These are phyloP conservation scores for Rhizopus arrhizus DNA, from an alignment of 371 early-diverging fungal genomes.

Conservation along the genomic window DNA sequence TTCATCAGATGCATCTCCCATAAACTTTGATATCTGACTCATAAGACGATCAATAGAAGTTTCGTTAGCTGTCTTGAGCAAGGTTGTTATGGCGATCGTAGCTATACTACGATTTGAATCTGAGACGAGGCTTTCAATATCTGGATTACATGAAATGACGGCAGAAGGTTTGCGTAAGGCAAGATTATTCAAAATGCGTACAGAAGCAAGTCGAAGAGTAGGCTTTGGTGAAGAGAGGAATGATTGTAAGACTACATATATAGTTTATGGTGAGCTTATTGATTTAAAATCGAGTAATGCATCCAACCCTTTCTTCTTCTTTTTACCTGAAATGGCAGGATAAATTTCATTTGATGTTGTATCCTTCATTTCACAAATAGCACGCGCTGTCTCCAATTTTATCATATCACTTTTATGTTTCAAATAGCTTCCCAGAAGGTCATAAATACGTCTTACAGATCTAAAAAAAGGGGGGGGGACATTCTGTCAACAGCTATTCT, in stretches of 20 bases:
- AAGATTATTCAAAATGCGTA: constrained; percentile 89
- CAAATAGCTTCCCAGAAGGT: constrained; percentile 81
- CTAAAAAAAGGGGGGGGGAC: constrained; percentile 26
- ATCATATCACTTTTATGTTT: constrained; percentile 95
- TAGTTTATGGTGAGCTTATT: too few species aligned
- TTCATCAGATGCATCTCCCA: constrained; percentile 95
- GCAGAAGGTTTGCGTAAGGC: constrained; percentile 85
- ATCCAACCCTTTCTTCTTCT: too few species aligned
- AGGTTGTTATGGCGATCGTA: constrained; percentile 96
- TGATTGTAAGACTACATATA: constrained; percentile 71
- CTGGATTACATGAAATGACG: constrained; percentile 90
- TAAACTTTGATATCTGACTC: constrained; percentile 94
- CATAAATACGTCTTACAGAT: constrained; percentile 57
- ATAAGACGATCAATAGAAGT: constrained; percentile 93
- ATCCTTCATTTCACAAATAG: constrained; percentile 84
- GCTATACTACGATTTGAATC: constrained; percentile 95
- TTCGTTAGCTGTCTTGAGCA: constrained; percentile 97
- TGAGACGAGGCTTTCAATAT: constrained; percentile 94
- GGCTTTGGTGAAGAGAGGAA: constrained; percentile 89
- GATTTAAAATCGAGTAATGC: too few species aligned
- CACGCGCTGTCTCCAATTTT: constrained; percentile 92
- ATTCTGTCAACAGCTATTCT: background rate
- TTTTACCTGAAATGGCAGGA: constrained; percentile 72
- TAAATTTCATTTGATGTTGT: constrained; percentile 81
- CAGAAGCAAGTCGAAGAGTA: constrained; percentile 91